Percentiles rank a stretch among this genome's conserved stretches.
Conservation (phyloP, 352 stramenopile species). For the Discostella stelligera region DNA sequence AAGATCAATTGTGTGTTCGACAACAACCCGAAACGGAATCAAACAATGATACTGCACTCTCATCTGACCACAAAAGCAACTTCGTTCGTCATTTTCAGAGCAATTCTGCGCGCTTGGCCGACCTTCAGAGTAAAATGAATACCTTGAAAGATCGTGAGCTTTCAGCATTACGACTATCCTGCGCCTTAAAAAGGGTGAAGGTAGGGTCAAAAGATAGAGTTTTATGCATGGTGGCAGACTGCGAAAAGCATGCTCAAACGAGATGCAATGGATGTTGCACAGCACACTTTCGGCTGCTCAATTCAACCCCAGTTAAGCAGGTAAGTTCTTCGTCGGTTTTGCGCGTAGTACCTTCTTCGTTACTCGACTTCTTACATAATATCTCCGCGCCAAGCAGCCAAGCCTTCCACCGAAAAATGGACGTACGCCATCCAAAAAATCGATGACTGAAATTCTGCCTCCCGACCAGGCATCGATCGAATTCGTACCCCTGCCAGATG, state of each 20-base stretch:
- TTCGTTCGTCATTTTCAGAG: conserved; percentile 38
- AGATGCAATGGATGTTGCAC: conserved; percentile 45
- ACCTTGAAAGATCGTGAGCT: neutral
- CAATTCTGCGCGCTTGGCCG: conserved; percentile 31
- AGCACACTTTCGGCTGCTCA: conserved; percentile 34
- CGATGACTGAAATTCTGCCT: neutral
- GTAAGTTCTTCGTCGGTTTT: conserved; percentile 17
- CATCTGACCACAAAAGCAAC: conserved; percentile 16
- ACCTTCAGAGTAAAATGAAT: conserved; percentile 15
- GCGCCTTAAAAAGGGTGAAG: conserved; percentile 32
- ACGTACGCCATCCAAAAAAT: neutral
- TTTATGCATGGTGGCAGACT: conserved; percentile 47
- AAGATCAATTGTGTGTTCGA: conserved; percentile 5
- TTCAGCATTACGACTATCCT: conserved; percentile 24
- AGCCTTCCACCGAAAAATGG: neutral
- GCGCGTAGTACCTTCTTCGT: neutral
- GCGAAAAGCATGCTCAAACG: conserved; percentile 46
- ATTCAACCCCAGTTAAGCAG: conserved; percentile 21
- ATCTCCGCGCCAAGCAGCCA: neutral
- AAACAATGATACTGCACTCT: neutral
- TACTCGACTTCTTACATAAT: neutral
- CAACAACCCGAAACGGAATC: neutral
- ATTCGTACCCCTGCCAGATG: too few species aligned
- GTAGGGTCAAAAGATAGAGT: conserved; percentile 42
- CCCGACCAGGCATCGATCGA: neutral